These are phyloP conservation scores for Talaromyces funiculosus DNA, from an alignment of 2,329 filamentous ascomycete species.

Conservation along the genomic window DNA sequence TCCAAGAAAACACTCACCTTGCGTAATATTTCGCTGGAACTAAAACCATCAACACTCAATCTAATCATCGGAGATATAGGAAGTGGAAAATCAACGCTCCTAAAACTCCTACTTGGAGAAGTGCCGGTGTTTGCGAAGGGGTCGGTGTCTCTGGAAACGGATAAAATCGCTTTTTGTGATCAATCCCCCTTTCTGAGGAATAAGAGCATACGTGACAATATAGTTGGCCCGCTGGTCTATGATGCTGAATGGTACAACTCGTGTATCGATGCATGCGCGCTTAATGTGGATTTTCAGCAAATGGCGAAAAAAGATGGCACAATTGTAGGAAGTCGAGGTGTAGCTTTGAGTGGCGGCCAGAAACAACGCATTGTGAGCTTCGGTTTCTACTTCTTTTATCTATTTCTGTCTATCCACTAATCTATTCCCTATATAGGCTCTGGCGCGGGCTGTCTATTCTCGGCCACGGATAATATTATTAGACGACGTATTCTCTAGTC, in stretches of 20 bases:
- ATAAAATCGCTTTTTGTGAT: conserved; percentile 36
- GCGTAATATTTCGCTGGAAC: conserved; percentile 35
- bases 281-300: conserved; percentile 36
- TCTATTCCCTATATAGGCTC: neutral
- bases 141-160: conserved; percentile 24
- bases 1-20: conserved; percentile 32
- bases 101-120: conserved; percentile 44
- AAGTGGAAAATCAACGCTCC: conserved; percentile 49
- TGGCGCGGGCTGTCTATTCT: conserved; percentile 47
- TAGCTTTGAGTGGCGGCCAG: conserved; percentile 49
- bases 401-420: neutral
- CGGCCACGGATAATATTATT: conserved; percentile 15
- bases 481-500: conserved; percentile 10
- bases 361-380: conserved; percentile 43
- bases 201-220: conserved; percentile 26
- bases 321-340: conserved; percentile 46
- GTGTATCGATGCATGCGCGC: conserved; percentile 22
- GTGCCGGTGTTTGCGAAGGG: conserved; percentile 29
- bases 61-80: conserved; percentile 48
- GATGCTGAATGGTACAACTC: conserved; percentile 26
- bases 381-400: neutral
- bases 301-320: conserved; percentile 40
- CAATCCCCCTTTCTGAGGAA: conserved; percentile 28
- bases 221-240: conserved; percentile 21
- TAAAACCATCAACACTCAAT: conserved; percentile 41